Conservation (phyloP, 176 grass and related monocot genomes). For the Carex scoparia region DNA sequence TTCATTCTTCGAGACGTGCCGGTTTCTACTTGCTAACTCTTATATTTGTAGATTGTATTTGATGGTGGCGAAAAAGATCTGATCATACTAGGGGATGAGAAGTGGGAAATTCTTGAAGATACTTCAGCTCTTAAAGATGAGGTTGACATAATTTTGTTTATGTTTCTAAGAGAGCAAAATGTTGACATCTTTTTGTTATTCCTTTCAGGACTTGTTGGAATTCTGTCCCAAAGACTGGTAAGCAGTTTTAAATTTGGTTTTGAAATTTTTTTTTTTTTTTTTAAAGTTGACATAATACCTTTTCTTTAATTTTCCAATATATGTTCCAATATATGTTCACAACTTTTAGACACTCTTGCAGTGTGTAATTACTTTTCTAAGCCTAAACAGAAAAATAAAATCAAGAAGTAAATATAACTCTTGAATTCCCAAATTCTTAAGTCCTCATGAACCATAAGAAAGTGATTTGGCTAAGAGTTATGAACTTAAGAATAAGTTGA, state of each 20-base stretch:
- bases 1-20: constrained; percentile 1
- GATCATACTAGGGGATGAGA: constrained; percentile 35
- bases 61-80: constrained; percentile 41
- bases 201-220: constrained; percentile 40
- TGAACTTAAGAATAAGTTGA: too few relatives aligned
- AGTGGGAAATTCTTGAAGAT: constrained; percentile 48
- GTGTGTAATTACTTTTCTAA: too few relatives aligned
- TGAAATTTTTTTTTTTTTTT: constrained; percentile 9
- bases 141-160: constrained; percentile 24
- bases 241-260: constrained; percentile 14
- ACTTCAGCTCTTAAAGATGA: constrained; percentile 24
- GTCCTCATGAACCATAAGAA: too few relatives aligned
- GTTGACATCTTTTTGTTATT: constrained; percentile 22
- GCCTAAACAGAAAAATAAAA: too few relatives aligned
- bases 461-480: too few relatives aligned
- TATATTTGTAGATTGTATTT: constrained; percentile 32
- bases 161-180: constrained; percentile 16
- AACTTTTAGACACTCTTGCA: too few relatives aligned
- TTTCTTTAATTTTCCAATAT: constrained; percentile 10
- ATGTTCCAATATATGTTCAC: too few relatives aligned
- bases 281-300: background rate
- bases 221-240: constrained; percentile 55
- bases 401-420: too few relatives aligned
- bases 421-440: too few relatives aligned
- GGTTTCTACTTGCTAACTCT: constrained; percentile 19